These are phyloP conservation scores for Tephrocybe sp. DNA, from an alignment of 768 basidiomycete species.

Conservation along the genomic window DNA sequence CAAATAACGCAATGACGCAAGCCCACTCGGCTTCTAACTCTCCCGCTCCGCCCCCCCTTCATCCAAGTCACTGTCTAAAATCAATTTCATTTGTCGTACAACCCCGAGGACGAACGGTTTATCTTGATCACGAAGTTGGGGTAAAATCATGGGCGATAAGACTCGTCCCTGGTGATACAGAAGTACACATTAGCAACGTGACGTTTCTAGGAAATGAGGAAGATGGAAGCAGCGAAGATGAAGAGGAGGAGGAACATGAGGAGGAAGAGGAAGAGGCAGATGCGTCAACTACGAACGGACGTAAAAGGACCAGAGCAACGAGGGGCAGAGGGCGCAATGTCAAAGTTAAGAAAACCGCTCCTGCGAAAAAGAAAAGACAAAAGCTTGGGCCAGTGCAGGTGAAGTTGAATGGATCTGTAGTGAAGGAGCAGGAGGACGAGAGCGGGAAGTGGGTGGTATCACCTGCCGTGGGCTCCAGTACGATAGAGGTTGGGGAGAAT, in stretches of 20 bases:
- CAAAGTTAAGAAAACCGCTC: slow-evolving; percentile 25
- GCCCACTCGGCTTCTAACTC: slow-evolving; percentile 34
- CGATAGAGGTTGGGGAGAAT: slow-evolving; percentile 72
- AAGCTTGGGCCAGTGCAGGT: slow-evolving; percentile 60
- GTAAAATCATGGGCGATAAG: slow-evolving; percentile 74
- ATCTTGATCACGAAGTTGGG: slow-evolving; percentile 64
- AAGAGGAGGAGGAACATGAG: slow-evolving; percentile 45
- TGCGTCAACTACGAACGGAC: slow-evolving; percentile 38
- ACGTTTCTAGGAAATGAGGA: slow-evolving; percentile 56
- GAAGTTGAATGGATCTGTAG: slow-evolving; percentile 56
- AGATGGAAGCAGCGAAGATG: slow-evolving; percentile 54
- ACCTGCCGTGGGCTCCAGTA: slow-evolving; percentile 54
- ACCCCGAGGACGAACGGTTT: slow-evolving; percentile 56
- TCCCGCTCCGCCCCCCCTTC: slow-evolving; percentile 33
- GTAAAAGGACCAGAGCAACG: slow-evolving; percentile 37
- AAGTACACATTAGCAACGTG: slow-evolving; percentile 51
- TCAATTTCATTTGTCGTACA: slow-evolving; percentile 52
- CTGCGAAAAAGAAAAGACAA: slow-evolving; percentile 39
- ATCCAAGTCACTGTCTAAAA: slow-evolving; percentile 46
- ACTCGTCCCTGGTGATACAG: slow-evolving; percentile 54
- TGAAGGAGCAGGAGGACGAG: slow-evolving; percentile 42
- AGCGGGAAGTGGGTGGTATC: slow-evolving; percentile 61
- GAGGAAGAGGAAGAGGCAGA: slow-evolving; percentile 45
- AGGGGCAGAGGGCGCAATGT: slow-evolving; percentile 32
- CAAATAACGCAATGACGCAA: slow-evolving; percentile 21